These are phyloP conservation scores for Tetracladium maxilliforme DNA, from an alignment of 2,329 filamentous ascomycete genomes.

Conservation along the genomic window DNA sequence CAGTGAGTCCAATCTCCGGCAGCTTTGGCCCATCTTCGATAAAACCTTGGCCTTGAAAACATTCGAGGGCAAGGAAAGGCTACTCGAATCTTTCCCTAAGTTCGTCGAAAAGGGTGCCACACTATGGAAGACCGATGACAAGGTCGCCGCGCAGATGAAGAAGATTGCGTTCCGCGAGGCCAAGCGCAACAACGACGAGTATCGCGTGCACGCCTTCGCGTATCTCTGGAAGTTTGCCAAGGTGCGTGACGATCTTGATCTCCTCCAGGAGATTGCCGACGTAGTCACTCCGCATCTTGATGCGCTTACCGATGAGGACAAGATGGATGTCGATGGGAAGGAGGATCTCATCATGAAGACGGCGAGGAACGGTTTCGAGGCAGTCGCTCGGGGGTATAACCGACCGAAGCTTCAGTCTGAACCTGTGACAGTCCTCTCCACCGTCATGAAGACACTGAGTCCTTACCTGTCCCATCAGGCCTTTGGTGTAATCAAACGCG, in stretches of 20 bases:
- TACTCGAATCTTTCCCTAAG: slow-evolving; percentile 64
- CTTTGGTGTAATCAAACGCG: too few relatives aligned
- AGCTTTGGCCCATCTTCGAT: slow-evolving; percentile 73
- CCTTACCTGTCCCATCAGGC: too few relatives aligned
- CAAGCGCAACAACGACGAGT: slow-evolving; percentile 78
- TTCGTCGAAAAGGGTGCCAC: slow-evolving; percentile 53
- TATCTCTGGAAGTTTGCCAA: slow-evolving; percentile 61
- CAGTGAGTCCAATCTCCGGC: slow-evolving; percentile 40
- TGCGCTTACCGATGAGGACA: slow-evolving; percentile 38
- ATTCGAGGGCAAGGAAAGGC: slow-evolving; percentile 79
- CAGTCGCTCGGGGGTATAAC: slow-evolving; percentile 32
- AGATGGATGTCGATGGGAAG: too few relatives aligned
- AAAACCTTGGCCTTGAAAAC: slow-evolving; percentile 77
- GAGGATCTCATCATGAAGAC: too few relatives aligned
- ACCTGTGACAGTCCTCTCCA: slow-evolving; percentile 20
- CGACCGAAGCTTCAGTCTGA: slow-evolving; percentile 20
- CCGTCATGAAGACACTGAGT: slow-evolving; percentile 22
- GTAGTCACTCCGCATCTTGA: slow-evolving; percentile 51
- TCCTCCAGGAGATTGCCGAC: slow-evolving; percentile 50
- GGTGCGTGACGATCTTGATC: slow-evolving; percentile 50
- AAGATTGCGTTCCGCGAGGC: slow-evolving; percentile 78
- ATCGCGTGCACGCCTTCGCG: slow-evolving; percentile 61
- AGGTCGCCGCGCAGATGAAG: slow-evolving; percentile 50
- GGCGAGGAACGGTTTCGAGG: slow-evolving; percentile 36
- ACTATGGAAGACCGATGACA: slow-evolving; percentile 37